These are phyloP conservation scores for Penicillium antarcticum DNA, from an alignment of 495 filamentous ascomycete species.

Conservation along the genomic window DNA sequence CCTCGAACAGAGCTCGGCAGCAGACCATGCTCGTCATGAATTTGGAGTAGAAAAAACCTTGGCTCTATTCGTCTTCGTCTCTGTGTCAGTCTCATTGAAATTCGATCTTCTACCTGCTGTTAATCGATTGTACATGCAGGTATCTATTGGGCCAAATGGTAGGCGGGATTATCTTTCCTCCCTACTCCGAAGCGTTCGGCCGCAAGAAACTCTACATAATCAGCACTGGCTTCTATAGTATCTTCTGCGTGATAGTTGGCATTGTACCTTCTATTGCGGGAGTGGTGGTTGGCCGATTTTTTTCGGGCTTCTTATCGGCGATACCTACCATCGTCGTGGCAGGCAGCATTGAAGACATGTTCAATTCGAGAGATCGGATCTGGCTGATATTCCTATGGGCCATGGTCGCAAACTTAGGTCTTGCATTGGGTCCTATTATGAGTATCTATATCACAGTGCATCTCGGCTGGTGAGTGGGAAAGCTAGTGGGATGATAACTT, in stretches of 20 bases:
- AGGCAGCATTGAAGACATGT: slow-evolving; percentile 49
- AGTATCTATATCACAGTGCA: slow-evolving; percentile 28
- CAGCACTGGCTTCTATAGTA: slow-evolving; percentile 30
- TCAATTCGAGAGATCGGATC: slow-evolving; percentile 29
- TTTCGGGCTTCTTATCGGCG: slow-evolving; percentile 43
- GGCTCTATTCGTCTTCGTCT: slow-evolving; percentile 25
- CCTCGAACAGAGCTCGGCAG: no score
- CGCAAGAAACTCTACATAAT: slow-evolving; percentile 41
- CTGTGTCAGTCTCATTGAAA: slow-evolving; percentile 21
- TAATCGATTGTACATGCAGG: no score
- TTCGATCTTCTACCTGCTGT: no score
- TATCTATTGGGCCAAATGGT: no score
- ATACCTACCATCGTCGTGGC: slow-evolving; percentile 42
- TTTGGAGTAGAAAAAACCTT: no score
- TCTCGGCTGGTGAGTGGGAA: slow-evolving; percentile 25
- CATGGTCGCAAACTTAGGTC: slow-evolving; percentile 27
- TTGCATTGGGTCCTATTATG: slow-evolving; percentile 36
- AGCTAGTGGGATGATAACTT: no score
- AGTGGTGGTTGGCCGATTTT: slow-evolving; percentile 32
- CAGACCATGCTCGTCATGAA: no score
- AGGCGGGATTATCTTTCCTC: slow-evolving; percentile 44
- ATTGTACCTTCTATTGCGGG: slow-evolving; percentile 23
- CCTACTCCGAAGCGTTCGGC: slow-evolving; percentile 46
- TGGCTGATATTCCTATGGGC: slow-evolving; percentile 41
- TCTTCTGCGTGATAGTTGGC: slow-evolving; percentile 37